Conservation (phyloP, 805 yeast species). For the Cyberlindnera samutprakarnensis region DNA sequence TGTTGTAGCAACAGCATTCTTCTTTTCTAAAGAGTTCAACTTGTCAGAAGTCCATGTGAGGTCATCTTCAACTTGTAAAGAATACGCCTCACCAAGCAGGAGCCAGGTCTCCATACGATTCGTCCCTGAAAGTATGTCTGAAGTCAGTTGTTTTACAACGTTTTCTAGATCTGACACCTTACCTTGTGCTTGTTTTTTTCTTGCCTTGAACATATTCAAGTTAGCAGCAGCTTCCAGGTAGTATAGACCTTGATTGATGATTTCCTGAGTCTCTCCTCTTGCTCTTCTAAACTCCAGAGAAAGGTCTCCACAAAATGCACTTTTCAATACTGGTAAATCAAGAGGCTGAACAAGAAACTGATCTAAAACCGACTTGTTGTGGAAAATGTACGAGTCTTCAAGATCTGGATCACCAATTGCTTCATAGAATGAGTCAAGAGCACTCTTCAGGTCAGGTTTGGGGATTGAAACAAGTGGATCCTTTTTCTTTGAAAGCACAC, state of each 20-base stretch:
- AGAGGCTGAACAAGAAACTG: slow-evolving; percentile 41
- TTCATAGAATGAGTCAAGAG: slow-evolving; percentile 65
- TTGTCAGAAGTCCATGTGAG: slow-evolving; percentile 90
- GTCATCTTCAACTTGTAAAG: slow-evolving; percentile 79
- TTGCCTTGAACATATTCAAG: slow-evolving; percentile 53
- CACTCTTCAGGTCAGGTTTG: slow-evolving; percentile 62
- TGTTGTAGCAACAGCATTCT: slow-evolving; percentile 47
- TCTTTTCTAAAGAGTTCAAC: slow-evolving; percentile 53
- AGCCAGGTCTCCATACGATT: slow-evolving; percentile 81
- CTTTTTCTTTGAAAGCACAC: slow-evolving; percentile 44
- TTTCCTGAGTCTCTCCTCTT: slow-evolving; percentile 25
- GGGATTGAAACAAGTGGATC: slow-evolving; percentile 55
- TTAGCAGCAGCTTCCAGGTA: slow-evolving; percentile 62
- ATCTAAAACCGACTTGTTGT: slow-evolving; percentile 39
- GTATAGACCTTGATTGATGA: slow-evolving; percentile 52
- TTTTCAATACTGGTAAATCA: slow-evolving; percentile 36
- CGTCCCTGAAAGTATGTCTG: slow-evolving; percentile 62
- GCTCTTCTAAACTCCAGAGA: slow-evolving; percentile 25
- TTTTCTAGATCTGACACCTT: slow-evolving; percentile 74
- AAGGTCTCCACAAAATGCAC: slow-evolving; percentile 45
- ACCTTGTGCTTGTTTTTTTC: slow-evolving; percentile 75
- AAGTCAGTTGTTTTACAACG: slow-evolving; percentile 55
- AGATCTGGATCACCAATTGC: slow-evolving; percentile 60
- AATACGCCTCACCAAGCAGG: slow-evolving; percentile 71
- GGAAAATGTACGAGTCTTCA: slow-evolving; percentile 32